Base-by-base conservation (phyloP, 2,329 filamentous ascomycete genomes). In the Cryphonectria nitschkei region DNA sequence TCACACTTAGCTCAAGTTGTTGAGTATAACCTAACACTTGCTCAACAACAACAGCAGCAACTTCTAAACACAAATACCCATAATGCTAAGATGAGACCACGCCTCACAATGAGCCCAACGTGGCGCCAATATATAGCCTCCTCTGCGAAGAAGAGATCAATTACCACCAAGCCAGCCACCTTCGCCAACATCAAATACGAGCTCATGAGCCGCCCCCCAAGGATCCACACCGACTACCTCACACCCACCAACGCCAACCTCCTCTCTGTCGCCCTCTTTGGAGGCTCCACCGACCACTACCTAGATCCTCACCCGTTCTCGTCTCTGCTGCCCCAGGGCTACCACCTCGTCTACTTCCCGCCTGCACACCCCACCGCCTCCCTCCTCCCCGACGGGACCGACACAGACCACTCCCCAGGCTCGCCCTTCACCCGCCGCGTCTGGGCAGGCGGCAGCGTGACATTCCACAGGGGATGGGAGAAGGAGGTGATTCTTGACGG, bases 281-380 rank as follows among this genome's bases (percentile, higher is more conserved):
- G 41, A 19, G n/a, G 7, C 63, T 34, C 16, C 43, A 19, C 3
- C 68, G 5, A 39, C 37, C 19, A 43, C 41, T 3, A 8, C 39
- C 34, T n/a, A 16, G 22, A 64, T 16, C 61, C 37, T 39, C 22
- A n/a, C 54, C 37, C n/a, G 16, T 22, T 19, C 65, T 37, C 29
- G 29, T 34, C 65, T 32, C 62, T 78, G 3, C 81, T 92, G 8
- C 89, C 91, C 0, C 85, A 88, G 41, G 92, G 91, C 50, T 91
- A 97, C 79, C 94, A 98, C 79, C 85, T 97, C 50, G 89, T 95
- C 74, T 97, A 97, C 83, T 98, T 97, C 82, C 93, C 94, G 71
- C 87, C 92, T 14, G 87, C 89, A 73, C 83, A 91, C 26, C 84
- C 87, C 0, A 82, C 88, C 19, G 87, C 86, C 9, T 75, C 84